Percentiles rank a stretch among this genome's conserved stretches.
These are phyloP conservation scores for Lomentospora prolificans DNA, from an alignment of 2,329 filamentous ascomycete genomes.

Conservation along the genomic window DNA sequence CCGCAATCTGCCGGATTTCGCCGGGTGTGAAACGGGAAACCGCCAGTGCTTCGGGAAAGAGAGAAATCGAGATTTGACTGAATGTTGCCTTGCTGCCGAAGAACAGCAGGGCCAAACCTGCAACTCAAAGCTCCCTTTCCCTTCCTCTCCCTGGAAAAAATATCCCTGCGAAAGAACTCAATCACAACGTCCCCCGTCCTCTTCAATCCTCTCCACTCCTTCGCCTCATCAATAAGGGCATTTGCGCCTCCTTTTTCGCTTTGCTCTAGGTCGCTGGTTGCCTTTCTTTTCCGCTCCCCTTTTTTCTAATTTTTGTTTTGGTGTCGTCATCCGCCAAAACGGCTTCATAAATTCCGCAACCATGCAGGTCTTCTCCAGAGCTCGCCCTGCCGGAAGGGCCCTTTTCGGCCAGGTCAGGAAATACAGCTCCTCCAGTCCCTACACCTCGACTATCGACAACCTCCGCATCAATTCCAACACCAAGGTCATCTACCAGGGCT, in stretches of 20 bases:
- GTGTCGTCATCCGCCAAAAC: background rate
- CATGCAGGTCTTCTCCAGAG: conserved; percentile 82
- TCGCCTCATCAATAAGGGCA: background rate
- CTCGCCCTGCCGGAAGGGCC: conserved; percentile 56
- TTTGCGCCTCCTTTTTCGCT: background rate
- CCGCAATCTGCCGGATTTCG: background rate
- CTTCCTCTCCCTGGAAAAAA: background rate
- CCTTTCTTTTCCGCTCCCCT: background rate
- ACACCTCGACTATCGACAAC: conserved; percentile 68
- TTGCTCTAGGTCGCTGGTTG: background rate
- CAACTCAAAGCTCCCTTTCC: background rate
- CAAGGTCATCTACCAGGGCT: conserved; percentile 93
- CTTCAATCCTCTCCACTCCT: background rate
- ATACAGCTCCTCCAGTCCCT: conserved; percentile 65
- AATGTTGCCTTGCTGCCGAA: background rate
- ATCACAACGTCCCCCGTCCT: background rate
- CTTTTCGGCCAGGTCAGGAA: conserved; percentile 55
- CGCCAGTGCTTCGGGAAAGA: background rate
- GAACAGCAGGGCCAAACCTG: background rate
- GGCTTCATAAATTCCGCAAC: conserved; percentile 21
- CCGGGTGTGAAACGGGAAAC: background rate
- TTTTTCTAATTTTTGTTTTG: conserved; percentile 9
- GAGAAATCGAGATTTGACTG: background rate
- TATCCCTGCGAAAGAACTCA: background rate
- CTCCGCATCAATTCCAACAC: conserved; percentile 88